Percentiles rank a stretch among this genome's conserved stretches.
Conservation (phyloP, 1,139 yeast species). For the Petasospora fabianii region DNA sequence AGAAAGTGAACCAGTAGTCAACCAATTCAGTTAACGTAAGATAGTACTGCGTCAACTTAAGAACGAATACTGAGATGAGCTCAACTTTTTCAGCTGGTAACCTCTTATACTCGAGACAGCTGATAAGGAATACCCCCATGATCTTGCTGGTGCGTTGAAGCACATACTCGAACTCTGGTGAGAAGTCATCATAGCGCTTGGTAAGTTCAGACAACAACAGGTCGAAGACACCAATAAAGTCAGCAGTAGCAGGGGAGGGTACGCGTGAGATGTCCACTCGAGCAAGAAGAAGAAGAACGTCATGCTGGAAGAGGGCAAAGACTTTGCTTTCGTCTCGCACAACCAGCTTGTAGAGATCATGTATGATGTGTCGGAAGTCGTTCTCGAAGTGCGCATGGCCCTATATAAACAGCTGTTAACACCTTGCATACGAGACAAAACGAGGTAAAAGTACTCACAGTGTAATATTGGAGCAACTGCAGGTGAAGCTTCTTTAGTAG, state of each 20-base stretch:
- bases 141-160: constrained; percentile 13
- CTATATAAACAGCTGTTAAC: not conserved
- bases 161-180: constrained; percentile 9
- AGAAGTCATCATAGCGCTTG: constrained; percentile 13
- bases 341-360: constrained; percentile 9
- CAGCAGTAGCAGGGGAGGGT: constrained; percentile 8
- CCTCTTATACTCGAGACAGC: constrained; percentile 6
- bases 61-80: constrained; percentile 8
- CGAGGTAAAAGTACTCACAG: no score
- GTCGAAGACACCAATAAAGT: constrained; percentile 16
- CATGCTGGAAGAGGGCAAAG: constrained; percentile 12
- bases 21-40: constrained; percentile 16
- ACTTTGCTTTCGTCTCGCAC: constrained; percentile 6
- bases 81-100: constrained; percentile 5
- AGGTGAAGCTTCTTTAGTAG: not conserved
- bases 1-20: constrained; percentile 15
- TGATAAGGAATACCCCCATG: constrained; percentile 16
- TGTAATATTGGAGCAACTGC: constrained; percentile 1
- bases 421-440: not conserved
- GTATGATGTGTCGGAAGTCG: constrained; percentile 8
- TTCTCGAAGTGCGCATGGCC: not conserved
- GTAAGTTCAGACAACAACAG: constrained; percentile 14
- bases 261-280: constrained; percentile 7
- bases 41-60: constrained; percentile 14
- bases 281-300: constrained; percentile 12